Evolutionary conservation across 106 monocot species (phyloP).

Genomic region (Allium fistulosum): DNA sequence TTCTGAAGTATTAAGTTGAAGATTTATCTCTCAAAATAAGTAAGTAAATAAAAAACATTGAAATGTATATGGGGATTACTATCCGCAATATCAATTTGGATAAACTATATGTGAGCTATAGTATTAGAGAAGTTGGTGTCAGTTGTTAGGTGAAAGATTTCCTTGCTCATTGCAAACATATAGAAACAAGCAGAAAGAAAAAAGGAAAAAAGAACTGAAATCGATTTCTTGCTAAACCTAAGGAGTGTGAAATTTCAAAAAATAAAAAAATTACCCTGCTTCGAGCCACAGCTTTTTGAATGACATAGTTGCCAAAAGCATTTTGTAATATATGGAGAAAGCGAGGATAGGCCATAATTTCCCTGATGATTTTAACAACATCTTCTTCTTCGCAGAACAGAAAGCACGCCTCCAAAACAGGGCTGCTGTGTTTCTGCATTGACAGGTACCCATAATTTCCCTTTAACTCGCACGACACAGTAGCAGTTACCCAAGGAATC

Average conservation of each 20-base stretch:
- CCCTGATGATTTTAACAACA: constrained; percentile 17
- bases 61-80: no score
- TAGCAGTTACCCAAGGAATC: constrained; percentile 11
- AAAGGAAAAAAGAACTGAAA: background rate
- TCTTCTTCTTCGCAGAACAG: constrained; percentile 8
- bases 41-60: no score
- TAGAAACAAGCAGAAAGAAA: no score
- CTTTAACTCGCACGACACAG: constrained; percentile 15
- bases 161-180: no score
- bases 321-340: constrained; percentile 28
- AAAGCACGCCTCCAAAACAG: constrained; percentile 50
- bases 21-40: no score
- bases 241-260: background rate
- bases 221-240: background rate
- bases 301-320: constrained; percentile 39
- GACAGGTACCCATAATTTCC: constrained; percentile 24
- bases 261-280: constrained; percentile 19
- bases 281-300: constrained; percentile 28
- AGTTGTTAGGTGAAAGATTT: no score
- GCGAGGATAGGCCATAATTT: constrained; percentile 15
- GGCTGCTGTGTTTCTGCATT: constrained; percentile 36
- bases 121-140: no score
- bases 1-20: no score
- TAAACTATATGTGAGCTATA: no score
- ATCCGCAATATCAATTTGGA: no score